Percentiles rank a stretch among this genome's conserved stretches.
Evolutionary conservation across 495 filamentous ascomycete species (phyloP).

Genomic region (Chaetomium fimeti): DNA sequence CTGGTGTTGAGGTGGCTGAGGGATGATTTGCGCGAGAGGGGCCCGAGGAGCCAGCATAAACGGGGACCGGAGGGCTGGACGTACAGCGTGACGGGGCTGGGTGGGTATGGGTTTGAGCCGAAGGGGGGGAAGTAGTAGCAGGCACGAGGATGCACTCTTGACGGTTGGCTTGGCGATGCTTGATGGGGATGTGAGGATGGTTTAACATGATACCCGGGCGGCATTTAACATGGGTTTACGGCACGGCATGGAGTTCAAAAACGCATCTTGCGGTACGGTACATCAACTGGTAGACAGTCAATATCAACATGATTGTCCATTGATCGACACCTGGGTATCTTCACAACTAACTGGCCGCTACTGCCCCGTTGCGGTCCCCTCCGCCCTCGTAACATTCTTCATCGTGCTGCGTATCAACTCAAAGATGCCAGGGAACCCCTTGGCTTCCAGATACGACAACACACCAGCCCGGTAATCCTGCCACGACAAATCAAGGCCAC

Average conservation of each 20-base stretch:
- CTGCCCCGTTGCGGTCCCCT: constrained; percentile 21
- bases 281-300: constrained; percentile 17
- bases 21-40: constrained; percentile 76
- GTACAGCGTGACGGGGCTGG: constrained; percentile 67
- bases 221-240: constrained; percentile 28
- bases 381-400: constrained; percentile 61
- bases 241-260: neutral
- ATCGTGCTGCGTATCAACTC: constrained; percentile 82
- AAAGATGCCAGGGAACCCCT: constrained; percentile 63
- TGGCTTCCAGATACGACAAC: constrained; percentile 64
- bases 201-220: constrained; percentile 35
- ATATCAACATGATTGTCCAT: constrained; percentile 13
- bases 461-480: constrained; percentile 74
- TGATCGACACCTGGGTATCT: neutral
- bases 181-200: neutral
- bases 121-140: constrained; percentile 28
- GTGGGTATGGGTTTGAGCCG: constrained; percentile 80
- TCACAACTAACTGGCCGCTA: neutral
- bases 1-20: constrained; percentile 85
- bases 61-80: constrained; percentile 64
- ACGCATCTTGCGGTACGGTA: neutral
- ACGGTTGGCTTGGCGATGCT: neutral
- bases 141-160: neutral
- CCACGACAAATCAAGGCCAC: constrained; percentile 68
- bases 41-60: constrained; percentile 63